A percentile compares a stretch with the other conserved stretches of the same genome.
phyloP scores from a whole-genome alignment of 176 grass and related monocot genomes.

The Chloris gayana region DNA sequence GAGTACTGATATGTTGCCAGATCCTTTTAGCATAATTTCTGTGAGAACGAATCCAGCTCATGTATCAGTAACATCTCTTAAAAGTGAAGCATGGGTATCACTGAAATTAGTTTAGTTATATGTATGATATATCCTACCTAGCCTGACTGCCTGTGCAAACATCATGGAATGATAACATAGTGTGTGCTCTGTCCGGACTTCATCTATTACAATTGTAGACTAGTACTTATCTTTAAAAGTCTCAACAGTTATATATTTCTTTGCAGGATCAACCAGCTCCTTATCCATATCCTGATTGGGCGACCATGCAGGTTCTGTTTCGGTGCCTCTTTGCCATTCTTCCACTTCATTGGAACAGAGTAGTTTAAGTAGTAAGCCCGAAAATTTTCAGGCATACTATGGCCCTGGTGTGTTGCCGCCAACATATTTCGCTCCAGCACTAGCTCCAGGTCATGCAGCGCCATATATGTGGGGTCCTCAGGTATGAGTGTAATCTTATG shows the following conservation, averaged over 20 bases:
- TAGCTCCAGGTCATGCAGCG: constrained; percentile 74
- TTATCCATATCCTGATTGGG: constrained; percentile 92
- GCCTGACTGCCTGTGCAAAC: background rate
- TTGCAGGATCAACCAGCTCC: constrained; percentile 69
- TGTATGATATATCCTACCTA: background rate
- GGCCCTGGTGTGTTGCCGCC: constrained; percentile 72
- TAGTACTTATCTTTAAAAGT: constrained; percentile 4
- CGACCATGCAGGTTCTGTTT: constrained; percentile 72
- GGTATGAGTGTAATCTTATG: constrained; percentile 53
- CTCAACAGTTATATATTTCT: constrained; percentile 32
- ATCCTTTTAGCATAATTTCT: background rate
- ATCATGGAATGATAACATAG: background rate
- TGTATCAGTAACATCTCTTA: constrained; percentile 7
- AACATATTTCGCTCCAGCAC: constrained; percentile 66
- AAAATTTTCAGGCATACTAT: constrained; percentile 79
- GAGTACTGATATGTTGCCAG: background rate
- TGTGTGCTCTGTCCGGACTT: background rate
- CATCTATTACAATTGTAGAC: background rate
- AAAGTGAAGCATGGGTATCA: background rate
- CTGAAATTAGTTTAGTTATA: background rate
- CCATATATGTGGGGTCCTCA: constrained; percentile 92
- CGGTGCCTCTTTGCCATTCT: background rate
- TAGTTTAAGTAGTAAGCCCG: background rate
- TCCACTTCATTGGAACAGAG: background rate
- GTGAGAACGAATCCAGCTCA: background rate